Evolutionary conservation across 331 rosid genomes (phyloP).

Genomic region (Pyracantha coccinea): DNA sequence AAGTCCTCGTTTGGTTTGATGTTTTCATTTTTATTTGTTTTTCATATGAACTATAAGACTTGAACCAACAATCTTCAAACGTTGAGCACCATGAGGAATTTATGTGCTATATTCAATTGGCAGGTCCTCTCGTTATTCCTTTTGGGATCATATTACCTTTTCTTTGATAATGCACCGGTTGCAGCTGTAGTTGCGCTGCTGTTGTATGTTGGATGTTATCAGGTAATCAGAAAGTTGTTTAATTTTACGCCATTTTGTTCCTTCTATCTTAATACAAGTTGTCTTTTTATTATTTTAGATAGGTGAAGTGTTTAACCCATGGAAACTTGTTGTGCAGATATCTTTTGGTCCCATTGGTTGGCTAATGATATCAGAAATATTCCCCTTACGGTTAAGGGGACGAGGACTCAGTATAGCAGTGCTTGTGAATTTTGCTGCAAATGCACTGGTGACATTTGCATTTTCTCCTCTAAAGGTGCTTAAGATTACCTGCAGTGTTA

Average conservation of each 20-base stretch:
- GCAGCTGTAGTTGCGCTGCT: conserved; percentile 80
- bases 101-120: neutral
- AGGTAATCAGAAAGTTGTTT: conserved; percentile 43
- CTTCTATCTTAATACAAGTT: neutral
- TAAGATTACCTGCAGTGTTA: neutral
- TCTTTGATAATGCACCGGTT: conserved; percentile 47
- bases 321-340: conserved; percentile 44
- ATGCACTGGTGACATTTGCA: conserved; percentile 87
- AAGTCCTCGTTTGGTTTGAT: conserved; percentile 19
- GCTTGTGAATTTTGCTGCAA: conserved; percentile 80
- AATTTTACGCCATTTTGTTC: no score
- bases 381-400: conserved; percentile 85
- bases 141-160: conserved; percentile 79
- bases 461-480: conserved; percentile 85
- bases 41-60: neutral
- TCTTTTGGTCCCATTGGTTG: conserved; percentile 99
- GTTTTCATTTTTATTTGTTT: neutral
- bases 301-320: neutral
- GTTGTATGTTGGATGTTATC: conserved; percentile 85
- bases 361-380: conserved; percentile 95
- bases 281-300: neutral
- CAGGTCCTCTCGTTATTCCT: conserved; percentile 87
- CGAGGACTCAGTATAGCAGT: conserved; percentile 90
- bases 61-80: neutral
- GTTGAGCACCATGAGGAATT: neutral